phyloP scores from a whole-genome alignment of 805 yeast genomes.

The Nakazawaea peltata region DNA sequence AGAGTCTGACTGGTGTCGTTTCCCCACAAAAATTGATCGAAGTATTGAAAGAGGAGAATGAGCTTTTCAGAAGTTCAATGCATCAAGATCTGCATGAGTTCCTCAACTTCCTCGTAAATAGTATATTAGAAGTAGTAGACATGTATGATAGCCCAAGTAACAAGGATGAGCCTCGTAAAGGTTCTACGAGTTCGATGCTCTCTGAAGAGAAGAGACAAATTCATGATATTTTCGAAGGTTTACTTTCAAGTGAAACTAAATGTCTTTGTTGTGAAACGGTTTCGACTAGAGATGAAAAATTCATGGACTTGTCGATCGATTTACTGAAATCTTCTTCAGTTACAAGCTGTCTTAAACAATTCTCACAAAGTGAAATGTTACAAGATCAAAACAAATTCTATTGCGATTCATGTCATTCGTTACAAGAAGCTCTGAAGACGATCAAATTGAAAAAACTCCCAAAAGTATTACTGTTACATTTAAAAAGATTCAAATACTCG shows the following conservation, averaged over 20 bases:
- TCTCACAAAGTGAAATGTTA: constrained; percentile 78
- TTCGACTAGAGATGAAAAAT: constrained; percentile 76
- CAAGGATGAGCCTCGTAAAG: background rate
- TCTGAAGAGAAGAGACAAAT: constrained; percentile 36
- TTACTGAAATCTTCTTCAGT: constrained; percentile 68
- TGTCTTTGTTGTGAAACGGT: constrained; percentile 85
- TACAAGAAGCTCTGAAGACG: constrained; percentile 90
- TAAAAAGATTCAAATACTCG: constrained; percentile 87
- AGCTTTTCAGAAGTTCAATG: constrained; percentile 81
- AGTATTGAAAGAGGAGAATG: constrained; percentile 73
- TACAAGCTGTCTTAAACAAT: constrained; percentile 71
- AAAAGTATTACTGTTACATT: constrained; percentile 68
- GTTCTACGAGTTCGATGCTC: constrained; percentile 6
- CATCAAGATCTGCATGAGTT: constrained; percentile 99
- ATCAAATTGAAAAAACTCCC: constrained; percentile 78
- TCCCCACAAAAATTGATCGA: constrained; percentile 73
- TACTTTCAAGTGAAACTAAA: constrained; percentile 76
- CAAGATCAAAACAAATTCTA: constrained; percentile 85
- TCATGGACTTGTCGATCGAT: constrained; percentile 82
- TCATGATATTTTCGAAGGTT: constrained; percentile 74
- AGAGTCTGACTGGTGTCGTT: constrained; percentile 68
- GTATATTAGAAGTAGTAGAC: constrained; percentile 46
- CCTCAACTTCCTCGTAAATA: constrained; percentile 76
- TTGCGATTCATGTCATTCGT: constrained; percentile 82
- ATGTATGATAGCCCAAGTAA: constrained; percentile 11